Evolutionary conservation across 2,329 filamentous ascomycete genomes (phyloP), one percentile per base, ranked within the genome.

Genomic region (Fusarium sp.): DNA sequence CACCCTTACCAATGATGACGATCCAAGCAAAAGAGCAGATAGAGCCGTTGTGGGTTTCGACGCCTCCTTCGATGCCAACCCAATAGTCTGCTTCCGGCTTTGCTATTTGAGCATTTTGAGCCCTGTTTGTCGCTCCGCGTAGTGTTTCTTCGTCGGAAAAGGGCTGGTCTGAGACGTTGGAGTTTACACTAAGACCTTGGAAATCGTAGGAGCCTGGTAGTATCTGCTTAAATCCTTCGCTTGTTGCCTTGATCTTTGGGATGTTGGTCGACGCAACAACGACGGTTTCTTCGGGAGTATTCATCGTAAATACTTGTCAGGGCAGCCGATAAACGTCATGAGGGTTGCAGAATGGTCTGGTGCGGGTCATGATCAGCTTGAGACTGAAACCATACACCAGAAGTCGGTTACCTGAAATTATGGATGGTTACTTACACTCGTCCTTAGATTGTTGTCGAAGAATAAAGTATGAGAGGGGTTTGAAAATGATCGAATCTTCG

Each of bases 21-120:
- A 82, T 73, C 80, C 81, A 82, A 3, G 80, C 81, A 70, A 82
- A 82, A 11, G 77, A 78, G 56, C 76, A 72, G 26, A 81, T 70
- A 10, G 73, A 66, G 13, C 64, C 59, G 9, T 62, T 60, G n/a
- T 67, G 64, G 11, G 70, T 67, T 36, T 80, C 78, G 6, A 82
- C 74, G 4, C 81, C 81, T 20, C 81, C 81, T 65, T 83, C 81
- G 18, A 82, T 75, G 7, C 81, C 81, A 34, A 82, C 70, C 77
- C 79, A 82, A 65, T 74, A 82, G 44, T 81, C 76, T 2, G 78
- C 80, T 23, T 76, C 65, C 3, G 77, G 76, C 20, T 73, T 67
- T 40, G 62, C 54, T 9, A 62, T 51, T n/a, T 70, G 75, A 8
- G 79, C 79, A 53, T 77, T 77, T 11, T 64, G 66, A 4, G 77